Base-by-base conservation (phyloP, 2,329 filamentous ascomycete genomes). In the Dactylellina drechsleri region DNA sequence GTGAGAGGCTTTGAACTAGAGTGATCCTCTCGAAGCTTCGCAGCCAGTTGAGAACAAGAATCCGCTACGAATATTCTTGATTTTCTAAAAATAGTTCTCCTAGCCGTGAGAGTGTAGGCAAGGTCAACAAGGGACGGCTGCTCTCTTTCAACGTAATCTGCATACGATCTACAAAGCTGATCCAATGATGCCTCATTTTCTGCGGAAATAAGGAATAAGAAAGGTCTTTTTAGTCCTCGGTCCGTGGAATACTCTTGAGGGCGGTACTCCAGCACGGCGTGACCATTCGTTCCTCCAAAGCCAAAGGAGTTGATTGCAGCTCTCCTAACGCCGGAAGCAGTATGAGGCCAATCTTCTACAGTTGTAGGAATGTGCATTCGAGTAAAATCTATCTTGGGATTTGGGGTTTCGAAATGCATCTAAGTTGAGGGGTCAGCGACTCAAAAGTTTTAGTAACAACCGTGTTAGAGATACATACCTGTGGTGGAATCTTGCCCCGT, bases 201-300 rank as follows among this genome's bases (percentile, higher is more conserved):
- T 52, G 16, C 12, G 20, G 47, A 52, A 20, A 13, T 8, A 8
- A 52, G 6, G 47, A 23, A 13, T 13, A 52, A 12, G 10, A 52
- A 52, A 7, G 18, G 18, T 52, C 16, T 18, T 52, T 20, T 18
- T 12, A 8, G 43, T 47, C 15, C 15, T 18, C 5, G 8, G 3
- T 23, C 47, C 23, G 47, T 8, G 6, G 12, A 52, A n/a, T 5
- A 18, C 23, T 20, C 5, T n/a, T 31, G n/a, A 53, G 57, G 57
- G 6, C 18, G 40, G 60, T 15, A 28, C 66, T 82, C 81, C 2
- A 85, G 71, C 12, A 85, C 82, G 2, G 80, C 79, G 68, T 85
- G 84, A 0, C 82, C 82, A 71, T 85, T 85, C 15, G 82, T 82
- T 45, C 84, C 84, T n/a, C 84, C 84, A 20, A 83, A 84, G 1